Base-by-base conservation (phyloP, 306 rosid genomes). In the Erythrophleum fordii region DNA sequence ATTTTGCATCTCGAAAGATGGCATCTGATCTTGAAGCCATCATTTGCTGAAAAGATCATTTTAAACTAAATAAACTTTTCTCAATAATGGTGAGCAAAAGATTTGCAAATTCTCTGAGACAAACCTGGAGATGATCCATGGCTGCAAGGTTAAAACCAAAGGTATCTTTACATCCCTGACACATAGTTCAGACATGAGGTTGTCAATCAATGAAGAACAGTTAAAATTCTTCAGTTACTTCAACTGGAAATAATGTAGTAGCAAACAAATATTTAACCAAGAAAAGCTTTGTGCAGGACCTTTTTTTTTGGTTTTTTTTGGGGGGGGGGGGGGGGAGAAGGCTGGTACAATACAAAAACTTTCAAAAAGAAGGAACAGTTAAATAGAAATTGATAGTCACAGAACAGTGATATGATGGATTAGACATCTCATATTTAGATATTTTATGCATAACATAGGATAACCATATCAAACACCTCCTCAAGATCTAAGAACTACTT, bases 81-180 rank as follows among this genome's bases (percentile, higher is more conserved):
- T 64, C 37, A 80, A 53, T 25, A 35, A 42, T 17, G 17, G 56
- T 26, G 39, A 65, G 41, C 22, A 59, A 72, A 59, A 72, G 26
- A 77, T 37, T 2, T 12, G 80, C 11, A 79, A 65, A 77, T 59
- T 64, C 4, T 20, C 4, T 20, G 2, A 74, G 52, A 72, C 85
- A 74, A 72, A 94, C 98, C 98, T 87, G 88, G 39, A 95, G 81
- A 88, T 95, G 99, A 84, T 93, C 97, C 94, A 95, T 93, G n/a
- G 94, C 99, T 29, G 99, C 99, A 75, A 95, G 92, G 79, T 93
- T 93, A 90, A 89, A 90, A 80, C 99, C 97, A 77, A 90, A 80
- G 10, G 87, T 87, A 83, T 95, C 98, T 77, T 93, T 93, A 89
- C 90, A 91, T 84, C 84, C 99, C 99, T 95, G 90, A 77, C 55